These are phyloP conservation scores for Nadsonia starkeyi-henricii DNA, from an alignment of 1,139 yeast species.

Conservation along the genomic window DNA sequence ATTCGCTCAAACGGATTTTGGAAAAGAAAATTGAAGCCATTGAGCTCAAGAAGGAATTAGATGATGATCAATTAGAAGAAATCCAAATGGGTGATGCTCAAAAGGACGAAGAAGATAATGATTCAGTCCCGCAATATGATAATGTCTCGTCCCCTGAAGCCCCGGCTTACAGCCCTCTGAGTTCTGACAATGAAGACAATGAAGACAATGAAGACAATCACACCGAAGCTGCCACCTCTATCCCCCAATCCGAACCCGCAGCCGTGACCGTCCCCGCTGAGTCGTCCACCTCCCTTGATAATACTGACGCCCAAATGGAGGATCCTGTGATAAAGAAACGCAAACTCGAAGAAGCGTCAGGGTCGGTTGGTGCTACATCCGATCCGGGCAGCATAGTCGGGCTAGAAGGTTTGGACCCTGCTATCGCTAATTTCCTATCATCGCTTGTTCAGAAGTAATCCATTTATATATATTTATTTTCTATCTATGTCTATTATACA, in stretches of 20 bases:
- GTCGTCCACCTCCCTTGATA: too few relatives aligned
- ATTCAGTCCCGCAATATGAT: not conserved
- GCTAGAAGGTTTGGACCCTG: not conserved
- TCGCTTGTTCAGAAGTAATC: not conserved
- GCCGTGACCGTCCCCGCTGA: too few relatives aligned
- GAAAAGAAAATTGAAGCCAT: slow-evolving; percentile 18
- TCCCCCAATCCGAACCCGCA: too few relatives aligned
- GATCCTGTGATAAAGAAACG: not conserved
- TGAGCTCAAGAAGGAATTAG: not conserved
- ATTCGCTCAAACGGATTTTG: slow-evolving; percentile 34
- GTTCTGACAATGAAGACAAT: slow-evolving; percentile 21
- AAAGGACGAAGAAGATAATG: not conserved
- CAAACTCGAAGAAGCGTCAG: not conserved
- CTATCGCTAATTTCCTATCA: not conserved
- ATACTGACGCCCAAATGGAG: not conserved
- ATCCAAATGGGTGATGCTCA: not conserved
- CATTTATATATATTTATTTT: not conserved
- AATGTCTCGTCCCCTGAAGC: not conserved
- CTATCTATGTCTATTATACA: too few relatives aligned
- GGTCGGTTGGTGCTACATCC: too few relatives aligned
- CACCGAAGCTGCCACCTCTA: too few relatives aligned
- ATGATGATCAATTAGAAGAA: not conserved
- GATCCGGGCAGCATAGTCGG: not conserved
- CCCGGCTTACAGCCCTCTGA: slow-evolving; percentile 21
- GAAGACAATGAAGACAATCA: not conserved